Base-by-base conservation (phyloP, 2,329 filamentous ascomycete species). In the Aureobasidium vineae region DNA sequence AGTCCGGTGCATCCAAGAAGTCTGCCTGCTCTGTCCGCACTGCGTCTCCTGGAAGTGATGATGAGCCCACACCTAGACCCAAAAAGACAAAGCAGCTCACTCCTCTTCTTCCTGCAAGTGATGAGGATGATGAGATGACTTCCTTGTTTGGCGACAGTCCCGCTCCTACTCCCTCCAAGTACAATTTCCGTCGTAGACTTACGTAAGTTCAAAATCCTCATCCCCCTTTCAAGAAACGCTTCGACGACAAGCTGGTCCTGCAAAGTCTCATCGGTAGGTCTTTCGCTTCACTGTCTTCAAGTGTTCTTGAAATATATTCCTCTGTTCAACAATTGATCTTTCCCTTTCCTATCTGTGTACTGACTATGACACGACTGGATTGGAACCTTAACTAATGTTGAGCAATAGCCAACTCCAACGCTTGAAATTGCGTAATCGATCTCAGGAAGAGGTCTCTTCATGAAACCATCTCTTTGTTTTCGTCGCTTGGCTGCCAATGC, bases 401-500 rank as follows among this genome's bases (percentile, higher is more conserved):
- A 47, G 41, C 23, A n/a, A 6, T 15, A 5, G 3, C 13, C 8
- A 5, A n/a, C 0, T 5, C 10, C 3, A n/a, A 36, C 11, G 28
- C 41, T 49, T 41, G 57, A 41, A n/a, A 3, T 49, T 26, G 23
- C 23, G 23, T 26, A 43, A 16, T 26, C 1, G 26, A 31, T 15
- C 5, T 31, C 8, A 16, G 10, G 31, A 33, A 28, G 40, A 19
- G 11, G 5, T 19, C 7, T 23, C 1, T n/a, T 8, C 31, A 7
- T 16, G 8, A 7, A 19, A 8, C 16, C n/a, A 59, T 7, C 19
- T 21, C 57, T 49, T 49, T 49, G 26, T 49, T 11, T 8, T 36
- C 43, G 16, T 52, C 43, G 33, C 43, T 15, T 63, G 33, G 33
- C 31, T 33, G 59, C 59, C 59, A 52, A 61, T 50, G 8, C 59